Evolutionary conservation across 768 basidiomycete genomes (phyloP).

Genomic region (Gautieria morchelliformis): DNA sequence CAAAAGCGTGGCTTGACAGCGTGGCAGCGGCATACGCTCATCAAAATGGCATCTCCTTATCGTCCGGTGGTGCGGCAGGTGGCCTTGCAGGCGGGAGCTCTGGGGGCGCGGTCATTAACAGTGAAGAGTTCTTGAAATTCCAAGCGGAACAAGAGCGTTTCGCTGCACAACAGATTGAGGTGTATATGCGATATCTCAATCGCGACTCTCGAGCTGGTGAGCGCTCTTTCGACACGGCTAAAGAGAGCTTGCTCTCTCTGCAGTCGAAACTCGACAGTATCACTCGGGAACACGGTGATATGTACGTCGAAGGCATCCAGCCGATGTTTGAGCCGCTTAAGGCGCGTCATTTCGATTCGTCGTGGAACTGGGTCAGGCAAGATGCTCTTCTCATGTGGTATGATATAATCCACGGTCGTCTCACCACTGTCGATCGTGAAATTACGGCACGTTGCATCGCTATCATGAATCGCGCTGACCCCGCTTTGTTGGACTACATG

Average conservation of each 20-base stretch:
- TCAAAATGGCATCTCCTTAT: conserved; percentile 78
- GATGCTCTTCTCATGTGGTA: conserved; percentile 96
- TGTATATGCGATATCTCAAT: conserved; percentile 94
- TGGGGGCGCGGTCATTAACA: conserved; percentile 89
- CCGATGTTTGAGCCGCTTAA: conserved; percentile 92
- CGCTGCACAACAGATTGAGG: conserved; percentile 85
- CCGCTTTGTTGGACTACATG: conserved; percentile 87
- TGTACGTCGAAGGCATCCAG: conserved; percentile 90
- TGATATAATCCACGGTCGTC: conserved; percentile 93
- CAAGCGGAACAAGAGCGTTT: conserved; percentile 88
- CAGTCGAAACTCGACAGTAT: conserved; percentile 87
- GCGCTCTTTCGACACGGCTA: conserved; percentile 80
- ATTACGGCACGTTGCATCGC: conserved; percentile 96
- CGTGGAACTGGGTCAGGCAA: conserved; percentile 99
- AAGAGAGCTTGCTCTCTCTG: conserved; percentile 56
- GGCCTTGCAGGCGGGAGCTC: conserved; percentile 45
- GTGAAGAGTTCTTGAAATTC: conserved; percentile 97
- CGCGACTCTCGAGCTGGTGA: conserved; percentile 91
- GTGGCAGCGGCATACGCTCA: conserved; percentile 82
- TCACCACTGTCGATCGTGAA: conserved; percentile 90
- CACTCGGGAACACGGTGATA: conserved; percentile 84
- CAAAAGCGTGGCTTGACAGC: conserved; percentile 85
- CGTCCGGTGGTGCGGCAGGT: conserved; percentile 51
- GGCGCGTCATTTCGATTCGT: conserved; percentile 96
- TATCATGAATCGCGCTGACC: conserved; percentile 95